Percentiles rank a stretch among this genome's conserved stretches.
phyloP scores from a whole-genome alignment of 371 early-diverging fungal genomes.

The Mortierella sp. region DNA sequence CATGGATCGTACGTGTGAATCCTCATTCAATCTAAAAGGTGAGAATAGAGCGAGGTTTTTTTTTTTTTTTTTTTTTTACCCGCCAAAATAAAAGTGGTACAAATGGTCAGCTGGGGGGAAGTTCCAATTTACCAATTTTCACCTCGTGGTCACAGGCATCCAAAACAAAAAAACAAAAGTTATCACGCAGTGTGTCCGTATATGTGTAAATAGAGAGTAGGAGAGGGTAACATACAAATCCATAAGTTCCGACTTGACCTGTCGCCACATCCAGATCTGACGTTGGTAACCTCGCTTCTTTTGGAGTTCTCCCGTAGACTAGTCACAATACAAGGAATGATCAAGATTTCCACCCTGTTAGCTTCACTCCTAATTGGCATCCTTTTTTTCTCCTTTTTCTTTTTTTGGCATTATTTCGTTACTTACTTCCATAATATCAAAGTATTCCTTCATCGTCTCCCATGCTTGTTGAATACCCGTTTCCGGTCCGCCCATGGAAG shows the following conservation, averaged over 20 bases:
- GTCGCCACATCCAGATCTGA: constrained; percentile 81
- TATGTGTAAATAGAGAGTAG: too few relatives aligned
- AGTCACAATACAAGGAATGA: neutral
- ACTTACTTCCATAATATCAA: constrained; percentile 56
- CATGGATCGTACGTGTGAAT: constrained; percentile 46
- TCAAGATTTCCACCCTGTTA: too few relatives aligned
- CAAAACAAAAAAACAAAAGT: neutral
- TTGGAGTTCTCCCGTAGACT: constrained; percentile 59
- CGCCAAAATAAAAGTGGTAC: too few relatives aligned
- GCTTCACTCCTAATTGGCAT: too few relatives aligned
- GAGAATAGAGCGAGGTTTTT: too few relatives aligned
- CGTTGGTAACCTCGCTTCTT: constrained; percentile 67
- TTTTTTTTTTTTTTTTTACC: neutral
- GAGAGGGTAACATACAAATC: constrained; percentile 51
- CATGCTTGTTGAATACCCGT: constrained; percentile 73
- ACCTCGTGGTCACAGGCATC: neutral
- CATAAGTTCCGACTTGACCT: constrained; percentile 67
- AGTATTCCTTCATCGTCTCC: constrained; percentile 69
- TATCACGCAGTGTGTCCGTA: too few relatives aligned
- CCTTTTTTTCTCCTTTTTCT: too few relatives aligned
- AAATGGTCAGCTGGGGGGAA: too few relatives aligned
- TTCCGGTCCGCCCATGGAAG: constrained; percentile 61
- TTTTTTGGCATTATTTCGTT: neutral
- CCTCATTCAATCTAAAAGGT: constrained; percentile 54
- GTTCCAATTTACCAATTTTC: neutral